phyloP scores from a whole-genome alignment of 495 filamentous ascomycete species.

The Zalerion maritima region DNA sequence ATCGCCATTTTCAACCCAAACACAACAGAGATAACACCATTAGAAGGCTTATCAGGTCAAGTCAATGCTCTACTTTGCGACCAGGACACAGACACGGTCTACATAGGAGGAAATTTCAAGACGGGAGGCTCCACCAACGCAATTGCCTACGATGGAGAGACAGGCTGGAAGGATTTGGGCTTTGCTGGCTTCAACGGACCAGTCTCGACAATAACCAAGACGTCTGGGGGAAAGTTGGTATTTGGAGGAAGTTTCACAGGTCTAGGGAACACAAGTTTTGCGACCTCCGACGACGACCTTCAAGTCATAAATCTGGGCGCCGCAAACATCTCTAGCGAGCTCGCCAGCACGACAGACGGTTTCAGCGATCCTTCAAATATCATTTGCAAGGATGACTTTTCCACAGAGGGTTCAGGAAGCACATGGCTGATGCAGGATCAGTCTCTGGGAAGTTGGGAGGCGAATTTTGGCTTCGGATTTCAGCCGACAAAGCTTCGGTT shows the following conservation, averaged over 20 bases:
- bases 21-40: slow-evolving; percentile 47
- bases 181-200: slow-evolving; percentile 94
- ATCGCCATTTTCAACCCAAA: slow-evolving; percentile 68
- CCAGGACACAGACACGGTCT: slow-evolving; percentile 64
- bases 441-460: slow-evolving; percentile 69
- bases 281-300: slow-evolving; percentile 38
- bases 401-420: slow-evolving; percentile 44
- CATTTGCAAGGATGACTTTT: slow-evolving; percentile 57
- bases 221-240: slow-evolving; percentile 65
- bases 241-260: slow-evolving; percentile 89
- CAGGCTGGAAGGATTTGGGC: slow-evolving; percentile 70
- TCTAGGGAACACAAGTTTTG: slow-evolving; percentile 61
- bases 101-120: slow-evolving; percentile 76
- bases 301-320: slow-evolving; percentile 76
- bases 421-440: slow-evolving; percentile 80
- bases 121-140: slow-evolving; percentile 75
- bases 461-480: slow-evolving; percentile 68
- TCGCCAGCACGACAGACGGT: slow-evolving; percentile 42
- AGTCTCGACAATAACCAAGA: slow-evolving; percentile 71
- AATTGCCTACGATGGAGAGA: slow-evolving; percentile 59
- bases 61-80: slow-evolving; percentile 78
- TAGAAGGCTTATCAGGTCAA: slow-evolving; percentile 66
- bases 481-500: slow-evolving; percentile 72
- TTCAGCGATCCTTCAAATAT: slow-evolving; percentile 73
- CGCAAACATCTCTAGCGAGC: slow-evolving; percentile 53